Percentiles rank a stretch among this genome's conserved stretches.
Evolutionary conservation across 2,329 filamentous ascomycete genomes (phyloP).

Genomic region (Apiospora pterosperma): DNA sequence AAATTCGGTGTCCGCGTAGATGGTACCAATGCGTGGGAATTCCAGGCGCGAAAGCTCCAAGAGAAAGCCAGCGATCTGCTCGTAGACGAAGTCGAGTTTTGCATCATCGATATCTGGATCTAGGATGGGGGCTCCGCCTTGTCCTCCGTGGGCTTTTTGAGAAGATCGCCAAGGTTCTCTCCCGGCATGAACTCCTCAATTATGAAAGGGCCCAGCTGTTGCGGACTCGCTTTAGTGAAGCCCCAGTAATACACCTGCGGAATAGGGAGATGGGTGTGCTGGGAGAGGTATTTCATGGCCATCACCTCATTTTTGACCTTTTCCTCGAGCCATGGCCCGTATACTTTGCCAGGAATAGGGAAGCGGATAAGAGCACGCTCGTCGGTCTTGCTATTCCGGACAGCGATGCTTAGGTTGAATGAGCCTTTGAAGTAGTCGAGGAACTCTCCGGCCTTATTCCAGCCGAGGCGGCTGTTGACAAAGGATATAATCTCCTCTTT

Average conservation of each 20-base stretch:
- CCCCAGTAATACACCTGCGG: background rate
- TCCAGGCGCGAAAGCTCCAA: background rate
- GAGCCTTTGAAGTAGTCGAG: background rate
- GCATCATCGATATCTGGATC: background rate
- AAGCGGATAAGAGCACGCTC: background rate
- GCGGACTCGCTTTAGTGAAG: background rate
- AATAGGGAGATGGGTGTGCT: background rate
- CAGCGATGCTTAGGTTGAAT: background rate
- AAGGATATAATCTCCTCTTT: background rate
- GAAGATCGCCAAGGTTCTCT: background rate
- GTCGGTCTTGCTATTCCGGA: background rate
- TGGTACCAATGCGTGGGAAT: background rate
- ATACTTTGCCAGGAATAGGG: background rate
- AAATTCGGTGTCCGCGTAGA: background rate
- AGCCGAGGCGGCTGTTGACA: background rate
- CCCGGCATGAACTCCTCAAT: background rate
- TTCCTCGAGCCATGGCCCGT: background rate
- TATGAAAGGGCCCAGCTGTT: background rate
- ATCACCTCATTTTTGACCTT: background rate
- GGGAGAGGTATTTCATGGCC: background rate
- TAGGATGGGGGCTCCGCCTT: background rate
- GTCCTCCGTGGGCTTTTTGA: background rate
- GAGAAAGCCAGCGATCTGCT: background rate
- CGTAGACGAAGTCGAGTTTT: conserved; percentile 3
- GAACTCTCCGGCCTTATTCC: background rate